Evolutionary conservation across 306 rosid genomes (phyloP).

Genomic region (Prunus persica): DNA sequence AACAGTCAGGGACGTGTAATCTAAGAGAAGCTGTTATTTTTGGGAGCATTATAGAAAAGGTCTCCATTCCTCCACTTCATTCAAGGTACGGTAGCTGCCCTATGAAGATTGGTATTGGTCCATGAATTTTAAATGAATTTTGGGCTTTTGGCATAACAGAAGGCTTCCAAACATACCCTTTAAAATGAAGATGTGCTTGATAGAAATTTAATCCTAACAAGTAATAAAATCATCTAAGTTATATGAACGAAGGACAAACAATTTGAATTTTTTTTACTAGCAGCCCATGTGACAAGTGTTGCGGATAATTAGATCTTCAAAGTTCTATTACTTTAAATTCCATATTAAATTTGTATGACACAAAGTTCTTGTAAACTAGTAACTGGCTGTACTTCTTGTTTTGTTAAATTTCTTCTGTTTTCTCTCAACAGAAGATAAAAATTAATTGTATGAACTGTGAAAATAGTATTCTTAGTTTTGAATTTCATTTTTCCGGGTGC

Average conservation of each 20-base stretch:
- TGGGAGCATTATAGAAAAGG: slow-evolving; percentile 84
- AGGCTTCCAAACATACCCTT: neutral
- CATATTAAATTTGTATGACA: no score
- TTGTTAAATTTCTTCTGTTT: no score
- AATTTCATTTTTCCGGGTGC: neutral
- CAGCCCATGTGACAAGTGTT: no score
- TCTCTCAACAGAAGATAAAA: neutral
- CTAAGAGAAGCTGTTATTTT: slow-evolving; percentile 91
- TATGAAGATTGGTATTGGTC: neutral
- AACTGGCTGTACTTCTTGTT: neutral
- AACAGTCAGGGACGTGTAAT: slow-evolving; percentile 77
- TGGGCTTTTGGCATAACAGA: neutral
- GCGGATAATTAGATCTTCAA: no score
- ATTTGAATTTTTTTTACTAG: no score
- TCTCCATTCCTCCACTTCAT: slow-evolving; percentile 86
- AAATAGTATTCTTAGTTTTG: no score
- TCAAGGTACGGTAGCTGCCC: slow-evolving; percentile 59
- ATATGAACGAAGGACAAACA: neutral
- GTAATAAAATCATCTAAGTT: neutral
- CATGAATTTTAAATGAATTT: neutral
- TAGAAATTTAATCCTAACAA: neutral
- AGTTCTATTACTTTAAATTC: no score
- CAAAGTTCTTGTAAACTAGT: no score
- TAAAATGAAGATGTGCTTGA: neutral
- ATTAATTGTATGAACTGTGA: neutral